Percentiles rank a stretch among this genome's conserved stretches.
Conservation (phyloP, 208 protist species). For the Acanthamoeba divionensis region DNA sequence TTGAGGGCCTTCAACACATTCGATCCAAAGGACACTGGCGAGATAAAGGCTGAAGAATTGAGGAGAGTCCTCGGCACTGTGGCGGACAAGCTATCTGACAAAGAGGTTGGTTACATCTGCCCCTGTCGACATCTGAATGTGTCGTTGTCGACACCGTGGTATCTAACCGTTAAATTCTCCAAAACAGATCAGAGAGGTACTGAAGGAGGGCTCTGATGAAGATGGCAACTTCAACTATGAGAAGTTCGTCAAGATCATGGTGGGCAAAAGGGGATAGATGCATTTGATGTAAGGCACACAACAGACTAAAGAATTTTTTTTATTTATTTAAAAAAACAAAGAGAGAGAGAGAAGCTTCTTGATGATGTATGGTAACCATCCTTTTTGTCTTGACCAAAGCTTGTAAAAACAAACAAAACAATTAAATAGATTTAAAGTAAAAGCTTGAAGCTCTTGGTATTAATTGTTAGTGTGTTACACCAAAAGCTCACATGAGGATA, state of each 20-base stretch:
- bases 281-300: too few species aligned
- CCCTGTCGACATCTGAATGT: neutral
- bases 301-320: too few species aligned
- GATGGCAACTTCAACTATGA: constrained; percentile 44
- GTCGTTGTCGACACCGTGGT: too few species aligned
- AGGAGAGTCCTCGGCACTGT: neutral
- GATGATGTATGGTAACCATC: too few species aligned
- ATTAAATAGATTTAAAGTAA: too few species aligned
- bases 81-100: constrained; percentile 24
- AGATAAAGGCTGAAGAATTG: neutral
- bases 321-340: too few species aligned
- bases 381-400: too few species aligned
- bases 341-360: too few species aligned
- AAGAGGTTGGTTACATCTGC: neutral
- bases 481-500: too few species aligned
- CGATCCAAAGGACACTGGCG: neutral
- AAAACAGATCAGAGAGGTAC: constrained; percentile 26
- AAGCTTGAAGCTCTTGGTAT: too few species aligned
- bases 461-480: too few species aligned
- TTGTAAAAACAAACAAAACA: too few species aligned
- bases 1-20: constrained; percentile 49
- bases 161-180: neutral
- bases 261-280: neutral
- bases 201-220: neutral
- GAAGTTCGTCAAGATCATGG: constrained; percentile 35